A percentile compares a stretch with the other conserved stretches of the same genome.
These are phyloP conservation scores for Scedosporium apiospermum DNA, from an alignment of 2,329 filamentous ascomycete species.

Conservation along the genomic window DNA sequence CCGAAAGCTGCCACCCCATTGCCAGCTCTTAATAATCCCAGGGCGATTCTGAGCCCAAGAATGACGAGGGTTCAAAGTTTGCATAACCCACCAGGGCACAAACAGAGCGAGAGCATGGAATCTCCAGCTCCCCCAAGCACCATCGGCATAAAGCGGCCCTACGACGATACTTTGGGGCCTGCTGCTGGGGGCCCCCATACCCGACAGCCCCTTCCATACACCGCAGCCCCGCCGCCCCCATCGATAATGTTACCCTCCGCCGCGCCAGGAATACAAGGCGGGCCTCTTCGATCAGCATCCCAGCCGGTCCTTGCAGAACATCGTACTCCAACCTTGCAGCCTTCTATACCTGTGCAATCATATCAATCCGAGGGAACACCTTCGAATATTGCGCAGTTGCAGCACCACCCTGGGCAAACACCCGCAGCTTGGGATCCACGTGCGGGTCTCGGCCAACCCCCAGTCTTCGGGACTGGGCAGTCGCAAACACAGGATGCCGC, in stretches of 20 bases:
- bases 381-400: background rate
- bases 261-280: background rate
- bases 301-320: background rate
- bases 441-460: background rate
- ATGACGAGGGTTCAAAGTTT: background rate
- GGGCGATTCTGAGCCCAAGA: background rate
- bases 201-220: background rate
- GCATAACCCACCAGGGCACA: background rate
- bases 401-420: background rate
- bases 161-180: background rate
- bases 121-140: background rate
- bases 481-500: background rate
- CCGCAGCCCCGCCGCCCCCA: background rate
- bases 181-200: background rate
- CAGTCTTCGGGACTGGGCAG: background rate
- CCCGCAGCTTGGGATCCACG: background rate
- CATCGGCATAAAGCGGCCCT: background rate
- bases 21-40: conserved; percentile 1
- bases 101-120: background rate
- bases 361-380: background rate
- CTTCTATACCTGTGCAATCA: background rate
- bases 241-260: background rate
- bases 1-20: background rate
- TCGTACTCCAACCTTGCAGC: background rate
- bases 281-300: background rate